Base-by-base conservation (phyloP, 2,329 filamentous ascomycete species). In the Xylariaceae sp. region DNA sequence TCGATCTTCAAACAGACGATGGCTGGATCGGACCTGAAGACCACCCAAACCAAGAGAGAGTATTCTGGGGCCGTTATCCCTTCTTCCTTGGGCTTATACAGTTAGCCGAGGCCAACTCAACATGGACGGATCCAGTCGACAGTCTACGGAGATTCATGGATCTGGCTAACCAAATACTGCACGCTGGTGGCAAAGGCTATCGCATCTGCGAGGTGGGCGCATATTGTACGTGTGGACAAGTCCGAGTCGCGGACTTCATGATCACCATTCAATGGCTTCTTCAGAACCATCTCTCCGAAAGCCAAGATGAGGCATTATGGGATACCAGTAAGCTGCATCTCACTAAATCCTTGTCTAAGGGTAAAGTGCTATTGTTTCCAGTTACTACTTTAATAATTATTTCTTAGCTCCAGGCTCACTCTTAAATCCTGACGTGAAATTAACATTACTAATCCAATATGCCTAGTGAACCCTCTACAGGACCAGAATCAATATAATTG, bases 1-100 rank as follows among this genome's bases (percentile, higher is more conserved):
- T 84, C 21, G 64, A 67, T 2, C 67, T 71, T 18, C 74, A 76
- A 43, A 55, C 62, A 6, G 45, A 57, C 0, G 81, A 84, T 64
- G 81, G 81, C 16, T 85, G 81, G 81, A 67, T 84, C n/a, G 81
- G 70, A 11, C 69, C 68, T 6, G 70, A 72, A 45, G 59, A 61
- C 3, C 68, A 66, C 47, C 65, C 71, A 41, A 4, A 33, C 24
- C 16, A 48, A 30, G 29, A 15, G 8, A 24, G 44, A 18, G 21
- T 26, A 18, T 18, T 48, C 18, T 72, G 69, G 70, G 68, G 66
- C 0, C 64, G 70, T 2, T 62, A 61, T 3, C 70, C 68, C 2
- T 63, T 72, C 9, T 64, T 71, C 33, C 58, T 72, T 2, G 70
- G 69, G 1, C 52, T 72, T 4, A 39, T 23, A 16, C 68, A 72